A percentile compares a stretch with the other conserved stretches of the same genome.
phyloP scores from a whole-genome alignment of 2,329 filamentous ascomycete species.

The Neofusicoccum kwambonambiense region DNA sequence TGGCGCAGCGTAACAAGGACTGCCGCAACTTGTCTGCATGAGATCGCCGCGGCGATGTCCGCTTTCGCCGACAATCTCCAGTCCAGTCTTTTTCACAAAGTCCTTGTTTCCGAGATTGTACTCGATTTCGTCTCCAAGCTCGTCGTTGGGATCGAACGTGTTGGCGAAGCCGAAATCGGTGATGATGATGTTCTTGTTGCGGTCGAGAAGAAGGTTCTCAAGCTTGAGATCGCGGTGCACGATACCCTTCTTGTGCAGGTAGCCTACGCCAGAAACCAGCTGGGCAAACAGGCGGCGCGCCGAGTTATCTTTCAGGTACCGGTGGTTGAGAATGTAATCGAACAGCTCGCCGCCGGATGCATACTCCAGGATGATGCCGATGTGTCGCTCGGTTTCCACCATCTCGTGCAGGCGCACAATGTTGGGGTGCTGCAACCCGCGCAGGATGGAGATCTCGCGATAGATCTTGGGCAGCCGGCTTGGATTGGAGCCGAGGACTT shows the following conservation, averaged over 20 bases:
- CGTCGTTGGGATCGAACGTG: constrained; percentile 87
- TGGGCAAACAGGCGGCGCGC: constrained; percentile 92
- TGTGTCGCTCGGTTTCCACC: constrained; percentile 95
- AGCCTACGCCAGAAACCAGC: constrained; percentile 92
- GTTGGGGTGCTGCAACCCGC: constrained; percentile 87
- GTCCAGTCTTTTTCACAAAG: constrained; percentile 79
- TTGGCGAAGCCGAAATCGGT: constrained; percentile 99
- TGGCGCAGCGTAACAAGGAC: constrained; percentile 94
- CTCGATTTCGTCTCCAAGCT: constrained; percentile 87
- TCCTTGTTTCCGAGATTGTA: constrained; percentile 83
- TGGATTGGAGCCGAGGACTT: constrained; percentile 84
- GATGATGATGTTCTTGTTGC: constrained; percentile 98
- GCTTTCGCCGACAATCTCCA: constrained; percentile 74
- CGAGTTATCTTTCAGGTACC: constrained; percentile 91
- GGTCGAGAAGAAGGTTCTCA: constrained; percentile 90
- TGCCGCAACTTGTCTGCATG: constrained; percentile 99
- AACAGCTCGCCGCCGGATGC: constrained; percentile 96
- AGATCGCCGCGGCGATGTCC: constrained; percentile 84
- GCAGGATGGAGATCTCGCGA: constrained; percentile 89
- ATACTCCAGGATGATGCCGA: constrained; percentile 97
- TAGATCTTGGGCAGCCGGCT: constrained; percentile 93
- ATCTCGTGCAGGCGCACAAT: constrained; percentile 97
- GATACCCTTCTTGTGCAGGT: constrained; percentile 97
- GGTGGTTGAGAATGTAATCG: constrained; percentile 95
- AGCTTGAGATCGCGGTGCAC: constrained; percentile 96